These are phyloP conservation scores for Lobosporangium transversale DNA, from an alignment of 192 early-diverging fungal genomes.

Conservation along the genomic window DNA sequence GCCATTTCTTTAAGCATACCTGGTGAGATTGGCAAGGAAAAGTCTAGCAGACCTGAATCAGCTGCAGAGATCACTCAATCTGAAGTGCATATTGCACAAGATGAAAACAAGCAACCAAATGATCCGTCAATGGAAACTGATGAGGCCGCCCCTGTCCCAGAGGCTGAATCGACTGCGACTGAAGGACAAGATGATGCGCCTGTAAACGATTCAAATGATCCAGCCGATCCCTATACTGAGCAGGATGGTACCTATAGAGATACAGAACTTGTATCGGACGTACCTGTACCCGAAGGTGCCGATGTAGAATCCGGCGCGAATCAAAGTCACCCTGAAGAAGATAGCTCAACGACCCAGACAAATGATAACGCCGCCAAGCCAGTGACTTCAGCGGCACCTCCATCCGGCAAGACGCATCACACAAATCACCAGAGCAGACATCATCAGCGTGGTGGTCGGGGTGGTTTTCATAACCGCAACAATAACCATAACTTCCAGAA, in stretches of 20 bases:
- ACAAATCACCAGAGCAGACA: slow-evolving; percentile 7
- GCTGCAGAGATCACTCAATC: too few relatives aligned
- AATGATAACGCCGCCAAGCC: too few relatives aligned
- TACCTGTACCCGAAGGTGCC: slow-evolving; percentile 9
- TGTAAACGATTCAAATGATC: neutral
- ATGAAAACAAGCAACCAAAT: neutral
- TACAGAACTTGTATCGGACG: slow-evolving; percentile 16
- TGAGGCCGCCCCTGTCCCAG: neutral
- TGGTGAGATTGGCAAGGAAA: neutral
- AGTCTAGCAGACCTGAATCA: neutral
- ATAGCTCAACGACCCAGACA: too few relatives aligned
- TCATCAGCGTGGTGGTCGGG: slow-evolving; percentile 15
- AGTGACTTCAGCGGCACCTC: too few relatives aligned
- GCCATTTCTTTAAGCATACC: slow-evolving; percentile 7
- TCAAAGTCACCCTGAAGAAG: too few relatives aligned
- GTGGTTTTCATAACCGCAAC: slow-evolving; percentile 21
- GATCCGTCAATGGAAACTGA: slow-evolving; percentile 19
- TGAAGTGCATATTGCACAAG: slow-evolving; percentile 1
- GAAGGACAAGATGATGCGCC: neutral
- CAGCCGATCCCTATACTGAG: slow-evolving; percentile 27
- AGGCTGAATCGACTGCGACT: neutral
- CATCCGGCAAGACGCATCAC: neutral
- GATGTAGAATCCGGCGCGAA: too few relatives aligned
- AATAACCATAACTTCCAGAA: slow-evolving; percentile 7
- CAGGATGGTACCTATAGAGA: slow-evolving; percentile 21